Evolutionary conservation across 2,329 filamentous ascomycete genomes (phyloP).

Genomic region (Aspergillus calidoustus): DNA sequence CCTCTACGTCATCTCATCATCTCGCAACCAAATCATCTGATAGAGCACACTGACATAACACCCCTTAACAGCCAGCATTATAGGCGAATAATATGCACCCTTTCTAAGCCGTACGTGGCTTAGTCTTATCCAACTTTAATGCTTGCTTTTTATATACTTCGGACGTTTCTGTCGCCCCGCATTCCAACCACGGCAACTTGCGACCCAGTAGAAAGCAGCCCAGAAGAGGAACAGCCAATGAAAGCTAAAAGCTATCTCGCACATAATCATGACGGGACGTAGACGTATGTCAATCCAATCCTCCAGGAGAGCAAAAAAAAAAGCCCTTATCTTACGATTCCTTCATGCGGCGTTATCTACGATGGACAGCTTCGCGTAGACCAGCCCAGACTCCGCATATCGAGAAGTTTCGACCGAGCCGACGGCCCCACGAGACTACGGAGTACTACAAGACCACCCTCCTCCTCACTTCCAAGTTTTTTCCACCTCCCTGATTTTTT

Average conservation of each 20-base stretch:
- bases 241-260: not conserved
- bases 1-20: conserved; percentile 15
- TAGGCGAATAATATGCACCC: not conserved
- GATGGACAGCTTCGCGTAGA: not conserved
- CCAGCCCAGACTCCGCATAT: not conserved
- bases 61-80: not conserved
- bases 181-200: not conserved
- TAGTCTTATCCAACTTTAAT: not conserved
- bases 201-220: not conserved
- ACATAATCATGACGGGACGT: not conserved
- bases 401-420: conserved; percentile 12
- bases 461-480: not conserved
- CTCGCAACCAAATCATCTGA: conserved; percentile 1
- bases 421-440: conserved; percentile 3
- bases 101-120: not conserved
- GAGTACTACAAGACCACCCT: not conserved
- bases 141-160: conserved; percentile 4
- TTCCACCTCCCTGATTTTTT: not conserved
- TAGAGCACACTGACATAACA: not conserved
- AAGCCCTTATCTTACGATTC: not conserved
- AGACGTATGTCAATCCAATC: not conserved
- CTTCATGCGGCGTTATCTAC: not conserved
- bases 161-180: conserved; percentile 1
- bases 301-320: not conserved
- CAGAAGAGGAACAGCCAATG: not conserved